Base-by-base conservation (phyloP, 345 rosid species). In the Streptanthus diversifolius region DNA sequence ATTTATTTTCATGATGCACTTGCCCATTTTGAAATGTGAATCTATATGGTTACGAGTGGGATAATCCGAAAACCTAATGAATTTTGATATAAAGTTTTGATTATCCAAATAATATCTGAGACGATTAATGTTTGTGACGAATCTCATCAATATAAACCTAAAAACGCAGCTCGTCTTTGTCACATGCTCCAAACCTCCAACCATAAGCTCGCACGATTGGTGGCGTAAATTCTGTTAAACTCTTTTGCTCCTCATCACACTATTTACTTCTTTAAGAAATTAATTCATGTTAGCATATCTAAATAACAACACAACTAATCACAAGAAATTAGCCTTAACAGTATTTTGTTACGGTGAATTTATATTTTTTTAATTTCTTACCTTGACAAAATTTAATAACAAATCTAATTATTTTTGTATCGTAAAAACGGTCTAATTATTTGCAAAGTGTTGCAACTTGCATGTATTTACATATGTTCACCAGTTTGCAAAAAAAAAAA, bases 191-290 rank as follows among this genome's bases (percentile, higher is more conserved):
- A 4, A 12, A 1, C 4, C 52, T 53, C 35, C 44, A 15, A 62
- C 21, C 71, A 55, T 47, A 15, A 65, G 11, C 43, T 56, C 66
- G 66, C 72, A 74, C 60, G 53, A 74, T 58, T 66, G 62, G 73
- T 67, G 73, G 73, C 68, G 27, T 39, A 57, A 48, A 3, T 25
- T 47, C 25, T 30, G 52, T 57, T 12, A 54, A 24, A 21, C 45
- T 15, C 17, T 57, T 66, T 66, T 49, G 53, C 61, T 72, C 65
- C 54, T 39, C 62, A 14, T 39, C 62, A 14, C 51, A 47, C 45
- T 53, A 52, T 25, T 25, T 61, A 40, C 33, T 33, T 33, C 8
- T 57, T 33, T 5, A 10, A n/a, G 3, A 6, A 29, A 44, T 30
- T 41, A 69, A 55, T 15, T 39, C 19, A 56, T 56, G 54, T 27